phyloP scores from a whole-genome alignment of 371 early-diverging fungal species.

The Mortierella sp. region DNA sequence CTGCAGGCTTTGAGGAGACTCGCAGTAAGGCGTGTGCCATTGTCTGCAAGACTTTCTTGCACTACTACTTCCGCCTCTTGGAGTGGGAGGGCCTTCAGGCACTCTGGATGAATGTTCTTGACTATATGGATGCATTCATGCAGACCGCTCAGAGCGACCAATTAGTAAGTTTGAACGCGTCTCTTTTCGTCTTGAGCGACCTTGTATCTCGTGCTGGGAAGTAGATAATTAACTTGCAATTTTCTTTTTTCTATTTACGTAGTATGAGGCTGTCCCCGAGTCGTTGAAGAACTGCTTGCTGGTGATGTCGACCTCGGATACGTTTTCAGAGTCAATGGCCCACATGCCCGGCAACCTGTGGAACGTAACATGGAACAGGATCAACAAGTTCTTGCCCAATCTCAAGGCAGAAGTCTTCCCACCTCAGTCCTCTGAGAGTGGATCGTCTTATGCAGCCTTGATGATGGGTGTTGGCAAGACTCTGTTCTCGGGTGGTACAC shows the following conservation, averaged over 20 bases:
- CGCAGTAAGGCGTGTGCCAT: conserved; percentile 70
- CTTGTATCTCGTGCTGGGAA: not conserved
- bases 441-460: conserved; percentile 51
- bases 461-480: conserved; percentile 58
- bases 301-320: conserved; percentile 75
- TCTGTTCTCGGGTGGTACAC: conserved; percentile 28
- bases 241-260: not conserved
- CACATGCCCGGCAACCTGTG: conserved; percentile 61
- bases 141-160: conserved; percentile 61
- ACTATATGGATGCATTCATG: conserved; percentile 58
- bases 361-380: conserved; percentile 71
- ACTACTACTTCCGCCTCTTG: conserved; percentile 65
- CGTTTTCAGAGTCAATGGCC: conserved; percentile 46
- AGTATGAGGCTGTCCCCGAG: conserved; percentile 77
- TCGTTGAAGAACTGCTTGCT: conserved; percentile 81
- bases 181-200: not conserved
- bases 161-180: conserved; percentile 56
- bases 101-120: conserved; percentile 69
- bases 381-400: conserved; percentile 69
- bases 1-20: conserved; percentile 66
- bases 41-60: conserved; percentile 77
- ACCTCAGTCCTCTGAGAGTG: conserved; percentile 35
- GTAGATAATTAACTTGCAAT: not conserved
- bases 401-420: conserved; percentile 73
- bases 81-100: conserved; percentile 66